Evolutionary conservation across 1,284 basidiomycete genomes (phyloP), one percentile per base, ranked within the genome.

Genomic region (Moniliophthora roreri): DNA sequence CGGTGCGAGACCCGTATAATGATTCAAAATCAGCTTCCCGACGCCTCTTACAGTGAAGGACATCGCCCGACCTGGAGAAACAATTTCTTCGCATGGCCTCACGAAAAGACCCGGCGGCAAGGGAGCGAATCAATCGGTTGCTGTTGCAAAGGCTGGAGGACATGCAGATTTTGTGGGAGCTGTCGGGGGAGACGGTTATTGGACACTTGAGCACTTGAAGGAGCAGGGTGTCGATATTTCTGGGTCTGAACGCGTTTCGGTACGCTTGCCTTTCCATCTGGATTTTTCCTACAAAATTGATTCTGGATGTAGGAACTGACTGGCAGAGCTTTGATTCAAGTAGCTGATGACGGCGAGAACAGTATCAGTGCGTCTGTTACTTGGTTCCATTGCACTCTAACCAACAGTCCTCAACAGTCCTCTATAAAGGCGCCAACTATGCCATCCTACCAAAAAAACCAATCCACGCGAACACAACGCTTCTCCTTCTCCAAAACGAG

Each of bases 91-190:
- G 7, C 64, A 68, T 34, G 60, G 59, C 6, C 73, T 79, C 49
- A 73, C 76, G 46, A 73, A 75, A 49, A 71, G 77, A 1, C 69
- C 76, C 2, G 81, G 82, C 1, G 82, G 81, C 1, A 84, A 83
- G 63, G 82, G 82, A 28, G 81, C 79, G 4, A 84, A 84, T 63
- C 81, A 84, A 62, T 78, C 82, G 5, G 76, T 78, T 2, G 79
- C 81, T 4, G 70, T 82, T 16, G 74, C 76, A 2, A 72, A 71
- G 40, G 81, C 81, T 11, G 78, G 78, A 18, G 74, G 54, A 1
- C 55, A 49, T 9, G 79, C 75, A 11, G 64, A 68, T 45, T 72
- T 84, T 42, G 73, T 77, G 58, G 81, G 78, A 9, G 74, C 76
- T 1, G 68, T 82, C 20, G 78, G 77, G 7, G 60, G 69, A 36